Base-by-base conservation (phyloP, 345 rosid genomes). In the Citropsis articulata region DNA sequence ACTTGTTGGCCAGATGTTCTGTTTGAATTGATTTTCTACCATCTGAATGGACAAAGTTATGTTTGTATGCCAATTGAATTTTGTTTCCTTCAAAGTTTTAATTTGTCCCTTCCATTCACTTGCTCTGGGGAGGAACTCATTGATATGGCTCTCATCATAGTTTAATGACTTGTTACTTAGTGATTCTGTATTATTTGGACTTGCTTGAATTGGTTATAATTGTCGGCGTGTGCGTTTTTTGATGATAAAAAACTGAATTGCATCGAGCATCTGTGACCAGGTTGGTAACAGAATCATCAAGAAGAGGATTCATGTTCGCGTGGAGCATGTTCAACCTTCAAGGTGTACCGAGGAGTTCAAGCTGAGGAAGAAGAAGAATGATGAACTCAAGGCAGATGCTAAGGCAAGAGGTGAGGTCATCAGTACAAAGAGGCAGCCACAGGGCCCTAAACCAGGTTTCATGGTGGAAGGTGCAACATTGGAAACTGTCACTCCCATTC, bases 401-500 rank as follows among this genome's bases (percentile, higher is more conserved):
- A 90, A 89, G 85, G 91, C 89, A 0, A 85, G 67, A 69, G 93
- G 93, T 33, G 90, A 81, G 83, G 83, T 81, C 42, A 89, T 91
- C 67, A 86, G 95, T 84, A 91, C 95, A 27, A 91, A 91, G 88
- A 86, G 95, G 81, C 91, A 87, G 81, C 95, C 95, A 6, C 77
- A 75, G 36, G 95, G 95, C 2, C 93, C 95, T 30, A 91, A 90
- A 72, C 93, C 93, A 1, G 95, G 95, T 68, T 89, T 91, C 86
- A 88, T 84, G 91, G 93, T 91, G 30, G 95, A 88, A 74, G 88
- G 87, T 73, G 91, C 95, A 2, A 88, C 87, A 4, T 65, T 91
- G 76, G 95, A 91, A 81, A 91, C 95, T 18, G 90, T 91, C 9
- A 91, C 95, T 9, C 91, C 95, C 60, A 89, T 91, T 53, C 95